These are phyloP conservation scores for Tulasnella sp. DNA, from an alignment of 768 basidiomycete species.

Conservation along the genomic window DNA sequence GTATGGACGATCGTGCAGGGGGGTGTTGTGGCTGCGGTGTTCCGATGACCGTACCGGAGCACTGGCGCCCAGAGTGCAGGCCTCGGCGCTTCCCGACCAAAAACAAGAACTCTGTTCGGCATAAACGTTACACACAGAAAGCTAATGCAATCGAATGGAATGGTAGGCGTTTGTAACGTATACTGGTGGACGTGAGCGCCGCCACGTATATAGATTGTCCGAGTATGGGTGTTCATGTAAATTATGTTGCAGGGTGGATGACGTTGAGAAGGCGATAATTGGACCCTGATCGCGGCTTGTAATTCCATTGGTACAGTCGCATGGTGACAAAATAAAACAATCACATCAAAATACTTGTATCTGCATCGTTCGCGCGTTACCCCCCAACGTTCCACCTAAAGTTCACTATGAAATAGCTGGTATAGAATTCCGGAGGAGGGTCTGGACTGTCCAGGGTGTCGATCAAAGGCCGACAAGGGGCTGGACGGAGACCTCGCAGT, in stretches of 20 bases:
- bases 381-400: background rate
- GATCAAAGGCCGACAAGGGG: background rate
- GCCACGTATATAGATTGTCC: background rate
- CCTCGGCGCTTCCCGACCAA: background rate
- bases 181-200: too few relatives aligned
- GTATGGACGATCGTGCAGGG: too few relatives aligned
- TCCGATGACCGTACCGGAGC: background rate
- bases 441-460: background rate
- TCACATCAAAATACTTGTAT: too few relatives aligned
- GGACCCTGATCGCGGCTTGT: conserved; percentile 3
- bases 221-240: background rate
- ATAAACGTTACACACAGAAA: background rate
- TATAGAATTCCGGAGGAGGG: background rate
- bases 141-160: background rate
- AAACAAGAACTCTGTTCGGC: background rate
- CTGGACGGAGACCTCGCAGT: background rate
- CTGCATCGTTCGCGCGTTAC: background rate
- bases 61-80: background rate
- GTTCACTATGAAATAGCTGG: background rate
- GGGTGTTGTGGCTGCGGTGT: background rate
- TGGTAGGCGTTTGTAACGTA: background rate
- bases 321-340: background rate
- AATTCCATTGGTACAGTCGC: background rate
- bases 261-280: background rate
- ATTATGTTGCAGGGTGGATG: background rate